Evolutionary conservation across 371 early-diverging fungal genomes (phyloP), one percentile per base, ranked within the genome.

Genomic region (Actinomortierella wolfii): DNA sequence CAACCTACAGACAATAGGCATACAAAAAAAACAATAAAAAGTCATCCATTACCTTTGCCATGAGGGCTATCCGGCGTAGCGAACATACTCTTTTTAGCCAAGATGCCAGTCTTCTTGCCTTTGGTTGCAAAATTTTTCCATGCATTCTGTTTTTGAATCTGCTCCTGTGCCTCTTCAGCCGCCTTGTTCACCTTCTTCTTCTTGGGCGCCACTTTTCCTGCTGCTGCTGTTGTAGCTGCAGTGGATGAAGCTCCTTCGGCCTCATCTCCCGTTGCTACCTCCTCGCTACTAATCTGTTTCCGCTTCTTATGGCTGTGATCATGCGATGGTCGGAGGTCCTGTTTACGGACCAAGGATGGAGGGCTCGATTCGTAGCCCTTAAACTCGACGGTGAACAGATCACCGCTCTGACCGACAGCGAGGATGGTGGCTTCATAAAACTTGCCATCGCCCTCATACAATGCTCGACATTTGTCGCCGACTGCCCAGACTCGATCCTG

Each of bases 121-220:
- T 81, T 81, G 21, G 80, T 82, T 3, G 92, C 90, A 78, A 94
- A 94, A 29, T 81, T 83, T 51, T 89, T 77, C 94, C 94, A 94
- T 13, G 87, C 86, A 61, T 87, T 82, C 73, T 94, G 92, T 67
- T 91, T 91, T 63, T 82, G 81, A 17, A 83, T 80, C 54, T 88
- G 88, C 66, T 91, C 94, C 29, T 54, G 59, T 1, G 47, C 48
- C 43, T 45, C 53, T 2, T 23, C 47, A 21, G 29, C n/a, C 13
- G 58, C 21, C 4, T 52, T 48, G 41, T 67, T 71, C 9, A 84
- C 82, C 67, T 85, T 82, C 73, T 84, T 84, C 60, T 80, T 76
- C 76, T 84, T 84, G 39, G 57, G 52, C 1, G 54, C 53, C 11
- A 56, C 63, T 3, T 65, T 68, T 44, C 68, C 69, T 21, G 20